These are phyloP conservation scores for Zymoseptoria tritici DNA, from an alignment of 2,329 filamentous ascomycete genomes.

Conservation along the genomic window DNA sequence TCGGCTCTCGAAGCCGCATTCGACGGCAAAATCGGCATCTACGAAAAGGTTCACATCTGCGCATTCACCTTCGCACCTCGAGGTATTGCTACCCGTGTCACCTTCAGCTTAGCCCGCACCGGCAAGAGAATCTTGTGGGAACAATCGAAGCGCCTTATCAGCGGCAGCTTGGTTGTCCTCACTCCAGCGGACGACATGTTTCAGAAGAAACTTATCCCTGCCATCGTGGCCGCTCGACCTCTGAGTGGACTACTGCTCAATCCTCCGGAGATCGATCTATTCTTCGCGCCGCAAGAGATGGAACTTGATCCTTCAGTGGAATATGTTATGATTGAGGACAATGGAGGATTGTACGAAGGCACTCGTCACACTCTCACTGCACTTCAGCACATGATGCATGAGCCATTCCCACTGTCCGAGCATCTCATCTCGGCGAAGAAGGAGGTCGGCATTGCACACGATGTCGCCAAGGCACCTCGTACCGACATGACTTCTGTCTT, in stretches of 20 bases:
- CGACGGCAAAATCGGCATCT: conserved; percentile 48
- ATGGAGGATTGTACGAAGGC: conserved; percentile 68
- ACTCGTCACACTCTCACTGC: conserved; percentile 64
- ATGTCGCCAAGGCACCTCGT: conserved; percentile 44
- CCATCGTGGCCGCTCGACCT: conserved; percentile 63
- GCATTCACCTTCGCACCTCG: conserved; percentile 56
- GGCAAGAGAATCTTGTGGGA: conserved; percentile 62
- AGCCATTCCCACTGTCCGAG: conserved; percentile 54
- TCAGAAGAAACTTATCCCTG: conserved; percentile 57
- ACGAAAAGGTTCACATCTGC: conserved; percentile 61
- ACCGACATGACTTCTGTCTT: conserved; percentile 40
- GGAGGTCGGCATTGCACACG: conserved; percentile 44
- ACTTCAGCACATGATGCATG: conserved; percentile 57
- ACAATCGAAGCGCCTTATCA: conserved; percentile 51
- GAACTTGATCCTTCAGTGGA: conserved; percentile 62
- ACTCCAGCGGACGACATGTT: conserved; percentile 56
- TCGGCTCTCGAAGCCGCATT: conserved; percentile 47
- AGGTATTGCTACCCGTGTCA: conserved; percentile 60
- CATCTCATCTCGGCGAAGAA: conserved; percentile 49
- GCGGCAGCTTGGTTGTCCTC: conserved; percentile 49
- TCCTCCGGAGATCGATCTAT: conserved; percentile 67
- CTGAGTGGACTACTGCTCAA: conserved; percentile 55
- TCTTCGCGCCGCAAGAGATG: conserved; percentile 57
- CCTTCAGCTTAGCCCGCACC: conserved; percentile 61
- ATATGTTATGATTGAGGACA: conserved; percentile 72